Conservation (phyloP, 2,329 filamentous ascomycete genomes). For the Sclerotinia trifoliorum region DNA sequence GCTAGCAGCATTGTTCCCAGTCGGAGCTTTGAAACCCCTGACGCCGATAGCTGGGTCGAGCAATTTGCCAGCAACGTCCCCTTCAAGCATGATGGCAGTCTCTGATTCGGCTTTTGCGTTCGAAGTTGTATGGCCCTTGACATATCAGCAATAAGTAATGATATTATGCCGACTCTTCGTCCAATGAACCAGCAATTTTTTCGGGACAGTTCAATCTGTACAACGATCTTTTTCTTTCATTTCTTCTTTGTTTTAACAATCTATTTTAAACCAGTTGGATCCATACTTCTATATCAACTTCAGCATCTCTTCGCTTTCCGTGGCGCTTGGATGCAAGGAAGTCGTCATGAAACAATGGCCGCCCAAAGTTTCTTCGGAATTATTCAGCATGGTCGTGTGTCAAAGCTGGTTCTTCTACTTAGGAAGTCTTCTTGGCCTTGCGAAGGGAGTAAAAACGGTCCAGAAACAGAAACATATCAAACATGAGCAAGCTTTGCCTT, state of each 20-base stretch:
- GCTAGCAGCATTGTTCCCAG: neutral
- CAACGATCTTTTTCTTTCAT: constrained; percentile 20
- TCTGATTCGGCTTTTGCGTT: neutral
- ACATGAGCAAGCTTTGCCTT: neutral
- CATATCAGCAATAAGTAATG: neutral
- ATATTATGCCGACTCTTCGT: neutral
- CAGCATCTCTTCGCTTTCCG: constrained; percentile 5
- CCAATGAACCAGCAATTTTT: neutral
- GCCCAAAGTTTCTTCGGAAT: neutral
- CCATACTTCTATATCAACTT: constrained; percentile 17
- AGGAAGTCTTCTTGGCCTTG: constrained; percentile 17
- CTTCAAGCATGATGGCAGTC: neutral
- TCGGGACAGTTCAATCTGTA: neutral
- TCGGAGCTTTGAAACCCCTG: neutral
- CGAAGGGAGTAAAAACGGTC: neutral
- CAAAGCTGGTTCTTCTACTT: constrained; percentile 8
- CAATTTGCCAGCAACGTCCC: neutral
- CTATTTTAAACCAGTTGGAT: constrained; percentile 26
- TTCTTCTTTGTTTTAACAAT: constrained; percentile 26
- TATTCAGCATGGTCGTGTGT: constrained; percentile 1
- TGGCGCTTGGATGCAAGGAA: constrained; percentile 15
- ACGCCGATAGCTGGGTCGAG: neutral
- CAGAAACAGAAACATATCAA: neutral
- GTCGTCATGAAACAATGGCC: constrained; percentile 2
- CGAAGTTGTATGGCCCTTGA: neutral